Percentiles rank a stretch among this genome's conserved stretches.
Evolutionary conservation across 345 rosid genomes (phyloP).

Genomic region (Lepidium aucheri): DNA sequence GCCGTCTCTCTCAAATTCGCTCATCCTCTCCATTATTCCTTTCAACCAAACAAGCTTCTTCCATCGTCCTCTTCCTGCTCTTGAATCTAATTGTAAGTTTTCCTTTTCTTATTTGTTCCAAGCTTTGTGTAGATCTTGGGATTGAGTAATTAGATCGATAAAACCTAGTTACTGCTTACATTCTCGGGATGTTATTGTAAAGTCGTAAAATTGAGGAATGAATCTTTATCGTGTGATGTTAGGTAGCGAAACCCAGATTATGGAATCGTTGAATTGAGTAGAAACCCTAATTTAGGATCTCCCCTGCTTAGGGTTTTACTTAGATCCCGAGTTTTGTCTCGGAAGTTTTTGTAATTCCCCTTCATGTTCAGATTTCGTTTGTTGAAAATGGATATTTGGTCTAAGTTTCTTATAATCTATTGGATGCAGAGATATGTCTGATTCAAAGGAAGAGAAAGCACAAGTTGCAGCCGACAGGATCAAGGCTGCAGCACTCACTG

Average conservation of each 20-base stretch:
- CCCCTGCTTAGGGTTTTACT: background rate
- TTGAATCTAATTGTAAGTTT: background rate
- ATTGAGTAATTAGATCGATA: background rate
- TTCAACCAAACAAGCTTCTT: background rate
- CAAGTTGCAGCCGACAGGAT: slow-evolving; percentile 90
- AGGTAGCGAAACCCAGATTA: background rate
- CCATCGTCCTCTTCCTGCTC: background rate
- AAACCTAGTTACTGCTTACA: background rate
- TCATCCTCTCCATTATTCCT: background rate
- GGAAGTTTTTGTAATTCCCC: background rate
- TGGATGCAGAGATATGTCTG: slow-evolving; percentile 48
- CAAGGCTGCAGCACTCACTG: slow-evolving; percentile 86
- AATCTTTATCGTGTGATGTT: background rate
- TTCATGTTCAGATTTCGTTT: background rate
- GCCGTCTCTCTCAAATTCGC: slow-evolving; percentile 7
- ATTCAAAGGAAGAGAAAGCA: slow-evolving; percentile 75
- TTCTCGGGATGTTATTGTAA: background rate
- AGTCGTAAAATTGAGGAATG: background rate
- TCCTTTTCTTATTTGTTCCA: background rate
- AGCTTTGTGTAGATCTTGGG: slow-evolving; percentile 6
- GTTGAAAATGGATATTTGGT: background rate
- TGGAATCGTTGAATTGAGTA: background rate
- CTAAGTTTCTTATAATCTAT: background rate
- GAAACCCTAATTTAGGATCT: slow-evolving; percentile 10
- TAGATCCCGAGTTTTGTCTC: background rate